Percentiles rank a stretch among this genome's conserved stretches.
Conservation (phyloP, 2,329 filamentous ascomycete species). For the Hypomyces perniciosus region DNA sequence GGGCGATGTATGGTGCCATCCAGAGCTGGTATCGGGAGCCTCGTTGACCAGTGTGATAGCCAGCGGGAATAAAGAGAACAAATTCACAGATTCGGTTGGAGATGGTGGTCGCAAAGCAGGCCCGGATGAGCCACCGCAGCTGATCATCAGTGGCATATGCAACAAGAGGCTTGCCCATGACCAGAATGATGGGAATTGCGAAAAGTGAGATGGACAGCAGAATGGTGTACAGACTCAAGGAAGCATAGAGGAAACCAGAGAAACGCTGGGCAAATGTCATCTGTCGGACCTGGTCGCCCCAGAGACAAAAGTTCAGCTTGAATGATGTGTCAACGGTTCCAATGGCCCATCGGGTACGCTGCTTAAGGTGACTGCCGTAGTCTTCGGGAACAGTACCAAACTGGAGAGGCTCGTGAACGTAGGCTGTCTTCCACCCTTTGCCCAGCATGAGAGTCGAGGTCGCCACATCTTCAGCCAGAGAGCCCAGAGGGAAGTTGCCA, state of each 20-base stretch:
- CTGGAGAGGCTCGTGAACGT: conserved; percentile 53
- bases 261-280: conserved; percentile 54
- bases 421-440: conserved; percentile 56
- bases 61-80: conserved; percentile 52
- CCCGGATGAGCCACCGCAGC: conserved; percentile 53
- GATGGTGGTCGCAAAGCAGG: conserved; percentile 46
- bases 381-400: conserved; percentile 55
- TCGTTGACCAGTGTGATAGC: conserved; percentile 54
- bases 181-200: conserved; percentile 52
- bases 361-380: conserved; percentile 49
- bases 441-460: conserved; percentile 54
- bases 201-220: conserved; percentile 49
- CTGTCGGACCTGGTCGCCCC: conserved; percentile 43
- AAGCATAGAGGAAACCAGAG: conserved; percentile 52
- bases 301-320: conserved; percentile 56
- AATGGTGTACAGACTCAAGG: conserved; percentile 50
- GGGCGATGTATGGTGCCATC: conserved; percentile 57
- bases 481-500: conserved; percentile 55
- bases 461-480: conserved; percentile 54
- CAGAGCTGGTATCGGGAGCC: conserved; percentile 52
- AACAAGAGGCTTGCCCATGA: conserved; percentile 51
- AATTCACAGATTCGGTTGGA: conserved; percentile 51
- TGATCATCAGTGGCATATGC: conserved; percentile 47
- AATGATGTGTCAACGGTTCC: conserved; percentile 53
- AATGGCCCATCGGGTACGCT: conserved; percentile 51